Conservation (phyloP, 495 filamentous ascomycete genomes). For the Beverwykella pulmonaria region DNA sequence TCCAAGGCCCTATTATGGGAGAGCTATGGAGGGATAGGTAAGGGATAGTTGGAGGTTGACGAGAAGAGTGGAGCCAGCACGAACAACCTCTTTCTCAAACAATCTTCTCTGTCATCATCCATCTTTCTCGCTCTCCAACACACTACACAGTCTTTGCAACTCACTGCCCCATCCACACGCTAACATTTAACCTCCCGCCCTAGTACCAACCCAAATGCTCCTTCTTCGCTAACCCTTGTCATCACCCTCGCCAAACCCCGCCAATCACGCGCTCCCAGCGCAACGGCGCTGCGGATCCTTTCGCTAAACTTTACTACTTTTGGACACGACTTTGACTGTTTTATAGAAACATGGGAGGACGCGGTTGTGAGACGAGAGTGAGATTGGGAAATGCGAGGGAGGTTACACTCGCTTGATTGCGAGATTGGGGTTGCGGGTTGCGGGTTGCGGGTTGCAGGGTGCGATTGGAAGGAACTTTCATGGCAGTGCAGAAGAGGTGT, state of each 20-base stretch:
- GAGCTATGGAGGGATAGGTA: no score
- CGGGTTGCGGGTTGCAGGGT: no score
- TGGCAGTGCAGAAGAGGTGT: no score
- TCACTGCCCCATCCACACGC: not conserved
- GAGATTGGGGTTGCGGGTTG: no score
- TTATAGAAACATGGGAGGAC: no score
- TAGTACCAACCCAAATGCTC: not conserved
- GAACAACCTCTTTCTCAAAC: not conserved
- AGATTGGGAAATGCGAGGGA: not conserved
- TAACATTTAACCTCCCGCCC: not conserved
- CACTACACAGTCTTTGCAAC: no score
- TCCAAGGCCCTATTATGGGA: no score
- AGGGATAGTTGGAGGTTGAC: no score
- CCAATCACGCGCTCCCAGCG: not conserved
- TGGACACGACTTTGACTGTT: not conserved
- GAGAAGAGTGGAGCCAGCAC: no score
- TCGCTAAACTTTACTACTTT: constrained; percentile 13
- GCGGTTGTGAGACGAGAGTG: not conserved
- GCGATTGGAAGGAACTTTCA: no score
- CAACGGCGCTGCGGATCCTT: constrained; percentile 3
- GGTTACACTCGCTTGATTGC: not conserved
- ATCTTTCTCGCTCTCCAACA: not conserved
- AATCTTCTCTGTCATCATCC: no score
- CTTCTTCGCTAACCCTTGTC: constrained; percentile 8
- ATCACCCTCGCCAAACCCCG: not conserved